Evolutionary conservation across 371 early-diverging fungal species (phyloP), one percentile per base, ranked within the genome.

Genomic region (Mortierella sp.): DNA sequence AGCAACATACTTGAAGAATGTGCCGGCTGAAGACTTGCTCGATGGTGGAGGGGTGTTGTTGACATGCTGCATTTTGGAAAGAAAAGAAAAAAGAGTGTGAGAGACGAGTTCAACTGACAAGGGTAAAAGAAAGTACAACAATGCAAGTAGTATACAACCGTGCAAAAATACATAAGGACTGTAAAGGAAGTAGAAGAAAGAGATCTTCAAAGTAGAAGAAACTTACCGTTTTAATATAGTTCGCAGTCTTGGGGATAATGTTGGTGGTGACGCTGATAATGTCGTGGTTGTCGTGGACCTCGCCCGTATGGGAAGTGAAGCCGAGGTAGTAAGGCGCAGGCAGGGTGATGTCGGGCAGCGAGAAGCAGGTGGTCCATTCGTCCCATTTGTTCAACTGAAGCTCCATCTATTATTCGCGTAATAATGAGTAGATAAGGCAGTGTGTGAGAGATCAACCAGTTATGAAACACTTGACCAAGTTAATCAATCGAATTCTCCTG

Each of bases 221-320:
- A 13, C 74, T 50, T 79, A 87, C 88, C n/a, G n/a, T n/a, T n/a
- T 38, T 71, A 44, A 50, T 26, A 65, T 71, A 74, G 72, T 78
- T 58, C 7, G 88, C 79, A 28, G 85, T 83, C 70, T 90, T 89
- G 73, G 79, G 76, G 65, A 93, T 72, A 0, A 89, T 84, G 63
- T 81, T 88, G 42, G 94, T 92, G 21, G 90, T 84, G 45, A 97
- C 92, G 21, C 90, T 89, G 73, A 95, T 88, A 75, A 97, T 92
- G 80, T 97, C 97, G 83, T 97, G 97, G 77, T 94, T 94, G 83
- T 97, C 97, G 52, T 93, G 91, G 47, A 98, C 94, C 74, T 96
- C 98, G 75, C 99, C 99, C 0, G 99, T 99, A 58, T 93, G 92
- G 10, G 98, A 96, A 58, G 95, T 92, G 90, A 98, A 98, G 14